These are phyloP conservation scores for Heterobasidion irregulare DNA, from an alignment of 1,284 basidiomycete species.

Conservation along the genomic window DNA sequence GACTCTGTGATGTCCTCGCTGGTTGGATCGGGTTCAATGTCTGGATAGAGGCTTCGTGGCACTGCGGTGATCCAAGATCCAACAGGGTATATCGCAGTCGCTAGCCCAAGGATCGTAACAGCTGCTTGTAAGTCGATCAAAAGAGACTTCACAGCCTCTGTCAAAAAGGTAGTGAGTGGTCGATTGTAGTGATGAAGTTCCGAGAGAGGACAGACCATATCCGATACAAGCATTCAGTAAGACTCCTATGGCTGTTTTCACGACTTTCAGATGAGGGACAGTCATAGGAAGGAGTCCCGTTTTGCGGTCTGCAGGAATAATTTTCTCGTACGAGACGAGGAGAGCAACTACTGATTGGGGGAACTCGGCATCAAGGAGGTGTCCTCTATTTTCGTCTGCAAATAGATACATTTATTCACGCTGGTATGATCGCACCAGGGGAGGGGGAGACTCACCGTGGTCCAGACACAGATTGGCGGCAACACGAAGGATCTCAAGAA, in stretches of 20 bases:
- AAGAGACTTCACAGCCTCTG: constrained; percentile 65
- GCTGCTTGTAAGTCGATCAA: constrained; percentile 61
- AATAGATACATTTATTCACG: background rate
- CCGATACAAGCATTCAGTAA: constrained; percentile 74
- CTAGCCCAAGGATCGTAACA: constrained; percentile 58
- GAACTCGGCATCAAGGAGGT: constrained; percentile 59
- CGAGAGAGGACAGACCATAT: constrained; percentile 43
- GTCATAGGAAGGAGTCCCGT: constrained; percentile 39
- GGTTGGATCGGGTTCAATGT: constrained; percentile 11
- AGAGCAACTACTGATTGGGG: constrained; percentile 58
- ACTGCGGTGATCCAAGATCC: constrained; percentile 43
- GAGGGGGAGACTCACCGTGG: constrained; percentile 42
- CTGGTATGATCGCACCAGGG: background rate
- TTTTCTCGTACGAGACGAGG: constrained; percentile 61
- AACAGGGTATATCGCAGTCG: constrained; percentile 61
- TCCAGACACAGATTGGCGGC: constrained; percentile 77
- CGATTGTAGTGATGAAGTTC: no score
- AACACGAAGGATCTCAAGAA: constrained; percentile 65
- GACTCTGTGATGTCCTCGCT: constrained; percentile 34
- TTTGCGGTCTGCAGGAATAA: constrained; percentile 31
- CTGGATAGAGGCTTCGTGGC: constrained; percentile 4
- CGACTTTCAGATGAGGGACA: constrained; percentile 57
- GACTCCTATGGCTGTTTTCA: constrained; percentile 74
- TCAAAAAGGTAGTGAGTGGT: background rate
- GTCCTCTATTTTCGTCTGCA: constrained; percentile 57